Conservation (phyloP, 176 grass and related monocot genomes). For the Avena insularis region DNA sequence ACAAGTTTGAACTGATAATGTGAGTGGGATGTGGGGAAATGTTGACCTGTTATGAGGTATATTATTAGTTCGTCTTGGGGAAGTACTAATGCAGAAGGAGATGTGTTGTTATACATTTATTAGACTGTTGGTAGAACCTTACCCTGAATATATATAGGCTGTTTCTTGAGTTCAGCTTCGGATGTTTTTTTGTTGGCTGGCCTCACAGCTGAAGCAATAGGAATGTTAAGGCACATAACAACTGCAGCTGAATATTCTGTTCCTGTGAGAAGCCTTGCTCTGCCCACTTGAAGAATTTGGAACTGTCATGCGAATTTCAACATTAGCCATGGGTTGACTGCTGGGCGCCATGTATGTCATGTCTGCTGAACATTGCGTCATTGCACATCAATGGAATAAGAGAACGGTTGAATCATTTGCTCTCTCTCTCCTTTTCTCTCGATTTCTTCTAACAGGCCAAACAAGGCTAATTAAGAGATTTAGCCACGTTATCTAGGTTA, state of each 20-base stretch:
- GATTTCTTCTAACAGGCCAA: too few species aligned
- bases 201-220: neutral
- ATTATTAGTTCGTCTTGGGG: neutral
- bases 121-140: neutral
- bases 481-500: too few species aligned
- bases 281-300: neutral
- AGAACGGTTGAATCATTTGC: too few species aligned
- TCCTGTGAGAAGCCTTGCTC: neutral
- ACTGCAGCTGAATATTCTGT: neutral
- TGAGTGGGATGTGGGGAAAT: neutral
- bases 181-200: neutral
- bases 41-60: neutral
- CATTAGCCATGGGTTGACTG: too few species aligned
- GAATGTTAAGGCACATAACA: too few species aligned
- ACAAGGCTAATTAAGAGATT: too few species aligned
- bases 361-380: too few species aligned
- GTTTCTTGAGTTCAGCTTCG: neutral
- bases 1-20: neutral
- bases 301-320: too few species aligned
- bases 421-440: too few species aligned
- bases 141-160: neutral
- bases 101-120: neutral
- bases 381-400: too few species aligned
- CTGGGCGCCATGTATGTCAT: too few species aligned
- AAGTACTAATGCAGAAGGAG: neutral